phyloP scores from a whole-genome alignment of 2,329 filamentous ascomycete genomes.

The Xylariaceae sp. region DNA sequence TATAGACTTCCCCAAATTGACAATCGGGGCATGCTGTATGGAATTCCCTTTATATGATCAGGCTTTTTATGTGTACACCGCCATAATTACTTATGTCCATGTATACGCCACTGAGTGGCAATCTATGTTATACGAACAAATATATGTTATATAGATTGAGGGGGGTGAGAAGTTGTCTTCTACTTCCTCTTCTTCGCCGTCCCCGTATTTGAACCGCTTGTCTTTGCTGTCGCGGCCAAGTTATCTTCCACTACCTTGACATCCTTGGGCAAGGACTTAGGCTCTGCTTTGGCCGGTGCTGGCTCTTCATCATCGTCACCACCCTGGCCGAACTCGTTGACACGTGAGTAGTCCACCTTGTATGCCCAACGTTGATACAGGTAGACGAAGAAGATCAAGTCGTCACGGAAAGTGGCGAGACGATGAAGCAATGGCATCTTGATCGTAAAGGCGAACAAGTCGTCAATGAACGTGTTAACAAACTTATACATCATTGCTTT shows the following conservation, averaged over 20 bases:
- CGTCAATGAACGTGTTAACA: conserved; percentile 97
- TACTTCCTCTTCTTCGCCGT: conserved; percentile 48
- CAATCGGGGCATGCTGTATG: too few species aligned
- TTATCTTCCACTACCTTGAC: conserved; percentile 25
- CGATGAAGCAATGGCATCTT: conserved; percentile 97
- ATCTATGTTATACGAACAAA: too few species aligned
- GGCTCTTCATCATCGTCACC: conserved; percentile 72
- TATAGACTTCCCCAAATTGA: too few species aligned
- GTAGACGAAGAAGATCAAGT: conserved; percentile 98
- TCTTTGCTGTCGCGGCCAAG: conserved; percentile 39
- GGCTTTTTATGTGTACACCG: too few species aligned
- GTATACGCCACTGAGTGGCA: too few species aligned
- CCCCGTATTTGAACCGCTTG: conserved; percentile 48
- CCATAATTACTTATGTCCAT: too few species aligned
- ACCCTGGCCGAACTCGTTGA: conserved; percentile 98
- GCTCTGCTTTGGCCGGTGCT: conserved; percentile 34
- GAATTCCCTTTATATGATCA: too few species aligned
- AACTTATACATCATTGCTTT: conserved; percentile 99
- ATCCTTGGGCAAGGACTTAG: conserved; percentile 33
- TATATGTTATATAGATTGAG: too few species aligned
- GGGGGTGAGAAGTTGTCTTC: background rate
- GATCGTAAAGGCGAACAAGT: conserved; percentile 97
- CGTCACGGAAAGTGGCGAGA: conserved; percentile 86
- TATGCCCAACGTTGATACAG: conserved; percentile 93
- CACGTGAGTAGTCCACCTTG: conserved; percentile 81